Percentiles rank a stretch among this genome's conserved stretches.
phyloP scores from a whole-genome alignment of 2,329 filamentous ascomycete species.

The Colletotrichum chrysophilum region DNA sequence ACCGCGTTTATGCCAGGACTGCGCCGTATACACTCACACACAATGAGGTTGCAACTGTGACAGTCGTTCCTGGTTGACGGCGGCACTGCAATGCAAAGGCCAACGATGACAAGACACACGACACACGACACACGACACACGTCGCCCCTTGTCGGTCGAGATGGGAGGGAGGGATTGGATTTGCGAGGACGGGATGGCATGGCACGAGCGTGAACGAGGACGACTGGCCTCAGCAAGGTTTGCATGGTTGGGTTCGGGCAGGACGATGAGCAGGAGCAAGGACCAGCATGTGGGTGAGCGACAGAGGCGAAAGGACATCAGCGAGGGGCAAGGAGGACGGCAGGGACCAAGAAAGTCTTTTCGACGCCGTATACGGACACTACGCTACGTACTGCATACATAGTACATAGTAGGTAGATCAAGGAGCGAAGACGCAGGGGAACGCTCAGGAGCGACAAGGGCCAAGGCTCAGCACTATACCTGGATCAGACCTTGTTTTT shows the following conservation, averaged over 20 bases:
- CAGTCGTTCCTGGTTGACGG: not conserved
- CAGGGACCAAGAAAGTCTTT: not conserved
- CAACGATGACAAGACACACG: not conserved
- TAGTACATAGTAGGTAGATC: not conserved
- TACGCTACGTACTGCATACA: no score
- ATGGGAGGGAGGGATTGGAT: not conserved
- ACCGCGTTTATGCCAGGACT: not conserved
- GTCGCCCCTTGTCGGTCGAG: not conserved
- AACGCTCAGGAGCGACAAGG: not conserved
- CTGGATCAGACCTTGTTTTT: not conserved
- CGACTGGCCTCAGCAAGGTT: not conserved
- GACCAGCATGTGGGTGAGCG: not conserved
- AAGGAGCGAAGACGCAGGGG: conserved; percentile 1
- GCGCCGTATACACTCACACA: not conserved
- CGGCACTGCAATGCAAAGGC: not conserved
- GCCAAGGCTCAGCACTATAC: not conserved
- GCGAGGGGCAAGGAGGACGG: not conserved
- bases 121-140: not conserved
- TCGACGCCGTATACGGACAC: not conserved
- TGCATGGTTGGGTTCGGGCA: not conserved
- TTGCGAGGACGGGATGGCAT: not conserved
- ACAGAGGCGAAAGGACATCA: not conserved
- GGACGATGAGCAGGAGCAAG: not conserved
- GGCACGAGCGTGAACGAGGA: not conserved
- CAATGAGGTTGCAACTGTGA: not conserved